Percentiles rank a stretch among this genome's conserved stretches.
These are phyloP conservation scores for Nannochloris sp. DNA, from an alignment of 139 green algal genomes.

Conservation along the genomic window DNA sequence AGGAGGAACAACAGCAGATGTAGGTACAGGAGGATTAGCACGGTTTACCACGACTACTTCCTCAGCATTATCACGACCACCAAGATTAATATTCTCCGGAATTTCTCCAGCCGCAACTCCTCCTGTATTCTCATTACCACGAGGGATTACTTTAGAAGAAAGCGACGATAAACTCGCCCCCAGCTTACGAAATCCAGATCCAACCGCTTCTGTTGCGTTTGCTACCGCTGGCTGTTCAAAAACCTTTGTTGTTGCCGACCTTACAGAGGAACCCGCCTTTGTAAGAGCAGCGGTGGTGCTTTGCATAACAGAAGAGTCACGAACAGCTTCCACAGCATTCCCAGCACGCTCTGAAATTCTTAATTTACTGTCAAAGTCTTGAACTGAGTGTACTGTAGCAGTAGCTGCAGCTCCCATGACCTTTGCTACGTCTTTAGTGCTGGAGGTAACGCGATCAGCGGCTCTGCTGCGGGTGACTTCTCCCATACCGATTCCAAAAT, in stretches of 20 bases:
- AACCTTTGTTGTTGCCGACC: not conserved
- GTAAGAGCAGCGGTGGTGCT: slow-evolving; percentile 7
- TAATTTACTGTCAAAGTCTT: slow-evolving; percentile 9
- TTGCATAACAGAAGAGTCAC: not conserved
- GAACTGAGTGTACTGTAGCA: not conserved
- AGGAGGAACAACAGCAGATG: no score
- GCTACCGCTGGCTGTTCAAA: slow-evolving; percentile 34
- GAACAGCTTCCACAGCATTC: slow-evolving; percentile 1
- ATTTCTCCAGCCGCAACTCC: no score
- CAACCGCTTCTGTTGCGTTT: slow-evolving; percentile 34
- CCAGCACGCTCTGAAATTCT: not conserved
- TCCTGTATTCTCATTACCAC: not conserved
- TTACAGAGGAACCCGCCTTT: slow-evolving; percentile 3
- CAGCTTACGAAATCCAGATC: not conserved
- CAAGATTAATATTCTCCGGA: no score
- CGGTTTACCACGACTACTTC: no score
- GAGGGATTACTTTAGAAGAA: not conserved
- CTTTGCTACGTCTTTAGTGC: not conserved
- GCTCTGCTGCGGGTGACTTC: slow-evolving; percentile 32
- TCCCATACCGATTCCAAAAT: slow-evolving; percentile 41
- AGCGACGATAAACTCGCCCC: not conserved
- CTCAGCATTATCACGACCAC: no score
- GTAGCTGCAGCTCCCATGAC: no score
- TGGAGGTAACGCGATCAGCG: slow-evolving; percentile 23
- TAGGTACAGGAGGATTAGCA: no score